Evolutionary conservation across 2,329 filamentous ascomycete species (phyloP), one percentile per base, ranked within the genome.

Genomic region (Aureobasidium sp.): DNA sequence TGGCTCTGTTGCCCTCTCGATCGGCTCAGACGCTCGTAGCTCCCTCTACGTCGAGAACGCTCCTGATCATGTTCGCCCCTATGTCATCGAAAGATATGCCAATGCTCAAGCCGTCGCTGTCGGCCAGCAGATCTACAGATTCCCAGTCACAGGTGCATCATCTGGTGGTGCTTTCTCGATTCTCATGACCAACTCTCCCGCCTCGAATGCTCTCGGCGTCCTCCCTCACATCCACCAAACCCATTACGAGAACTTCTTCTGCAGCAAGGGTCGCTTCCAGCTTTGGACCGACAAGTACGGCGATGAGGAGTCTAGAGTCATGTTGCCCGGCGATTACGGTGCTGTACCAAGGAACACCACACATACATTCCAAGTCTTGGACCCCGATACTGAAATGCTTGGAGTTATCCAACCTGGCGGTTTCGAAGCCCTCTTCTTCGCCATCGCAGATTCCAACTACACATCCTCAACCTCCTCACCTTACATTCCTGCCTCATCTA

Each of bases 171-270:
- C 77, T 5, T 79, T 79, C 57, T 76, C 75, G 8, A 66, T 79
- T 49, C 74, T 79, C 68, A 72, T 73, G 61, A 79, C 77, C 49
- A 77, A 76, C 61, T 34, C 47, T 21, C 59, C 59, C 1, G 71
- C 75, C 1, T 74, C 76, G 1, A 67, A 65, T 8, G 67, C 66
- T 1, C 67, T 78, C 0, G 77, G 76, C 16, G 75, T 79, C 4
- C 70, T 78, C 3, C 76, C 77, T 1, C 77, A 79, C 64, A 70
- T 72, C 41, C 77, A 80, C 64, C 66, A 70, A 53, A 64, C 39
- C 27, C 75, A 78, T 62, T 78, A 79, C 61, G 77, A 79, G 67
- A 79, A 78, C 69, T 79, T 80, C 67, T 79, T 76, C 70, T 73
- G 71, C 58, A 69, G 74, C 62, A 76, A 21, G 76, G n/a, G 77